These are phyloP conservation scores for Thozetella sp. DNA, from an alignment of 495 filamentous ascomycete species.

Conservation along the genomic window DNA sequence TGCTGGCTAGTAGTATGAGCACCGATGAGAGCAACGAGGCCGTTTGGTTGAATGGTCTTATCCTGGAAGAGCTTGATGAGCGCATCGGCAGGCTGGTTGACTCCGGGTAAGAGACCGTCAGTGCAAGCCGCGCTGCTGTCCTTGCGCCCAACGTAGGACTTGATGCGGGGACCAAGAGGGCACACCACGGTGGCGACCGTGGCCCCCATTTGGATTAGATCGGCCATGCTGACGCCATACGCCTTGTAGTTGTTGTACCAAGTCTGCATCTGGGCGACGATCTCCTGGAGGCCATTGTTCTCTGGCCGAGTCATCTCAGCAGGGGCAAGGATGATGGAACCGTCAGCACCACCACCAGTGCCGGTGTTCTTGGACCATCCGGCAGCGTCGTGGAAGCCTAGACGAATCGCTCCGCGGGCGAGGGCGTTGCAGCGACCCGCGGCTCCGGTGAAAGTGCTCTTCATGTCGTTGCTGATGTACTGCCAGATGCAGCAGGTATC, in stretches of 20 bases:
- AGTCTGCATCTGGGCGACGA: constrained; percentile 22
- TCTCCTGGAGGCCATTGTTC: constrained; percentile 32
- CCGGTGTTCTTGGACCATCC: constrained; percentile 30
- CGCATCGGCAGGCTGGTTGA: constrained; percentile 16
- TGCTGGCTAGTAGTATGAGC: constrained; percentile 50
- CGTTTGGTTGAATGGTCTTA: constrained; percentile 48
- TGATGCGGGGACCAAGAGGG: constrained; percentile 36
- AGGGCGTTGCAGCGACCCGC: constrained; percentile 22
- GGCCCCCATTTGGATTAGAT: constrained; percentile 40
- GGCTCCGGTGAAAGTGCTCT: constrained; percentile 17
- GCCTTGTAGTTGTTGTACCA: constrained; percentile 29
- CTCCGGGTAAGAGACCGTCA: constrained; percentile 25
- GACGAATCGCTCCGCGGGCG: constrained; percentile 39
- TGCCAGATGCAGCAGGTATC: constrained; percentile 45
- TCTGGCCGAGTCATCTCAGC: constrained; percentile 25
- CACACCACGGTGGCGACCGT: constrained; percentile 35
- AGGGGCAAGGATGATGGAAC: constrained; percentile 33
- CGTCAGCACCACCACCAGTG: constrained; percentile 35
- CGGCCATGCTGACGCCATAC: constrained; percentile 37
- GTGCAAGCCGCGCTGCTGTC: constrained; percentile 22
- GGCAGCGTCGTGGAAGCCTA: constrained; percentile 40
- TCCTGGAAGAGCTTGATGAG: constrained; percentile 41
- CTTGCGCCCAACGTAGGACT: constrained; percentile 28
- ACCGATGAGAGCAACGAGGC: constrained; percentile 49
- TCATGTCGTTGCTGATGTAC: constrained; percentile 37